Evolutionary conservation across 192 early-diverging fungal species (phyloP).

Genomic region (Phycomyces nitens): DNA sequence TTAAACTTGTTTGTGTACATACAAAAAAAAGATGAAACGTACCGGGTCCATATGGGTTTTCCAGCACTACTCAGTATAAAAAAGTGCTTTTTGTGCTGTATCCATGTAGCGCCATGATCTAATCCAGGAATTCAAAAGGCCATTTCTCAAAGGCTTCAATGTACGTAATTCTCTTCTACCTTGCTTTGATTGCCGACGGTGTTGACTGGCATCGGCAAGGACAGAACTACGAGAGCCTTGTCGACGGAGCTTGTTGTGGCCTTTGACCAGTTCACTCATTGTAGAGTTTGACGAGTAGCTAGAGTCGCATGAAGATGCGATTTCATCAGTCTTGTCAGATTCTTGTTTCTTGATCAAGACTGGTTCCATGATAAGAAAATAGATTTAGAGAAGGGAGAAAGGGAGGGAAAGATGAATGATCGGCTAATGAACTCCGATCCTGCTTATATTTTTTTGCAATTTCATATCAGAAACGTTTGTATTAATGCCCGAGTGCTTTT

Average conservation of each 20-base stretch:
- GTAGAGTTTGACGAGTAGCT: slow-evolving; percentile 23
- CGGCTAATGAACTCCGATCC: no score
- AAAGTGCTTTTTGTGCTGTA: slow-evolving; percentile 74
- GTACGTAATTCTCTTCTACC: slow-evolving; percentile 1
- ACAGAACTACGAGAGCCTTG: slow-evolving; percentile 37
- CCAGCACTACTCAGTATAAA: slow-evolving; percentile 91
- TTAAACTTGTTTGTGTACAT: neutral
- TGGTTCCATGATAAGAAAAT: neutral
- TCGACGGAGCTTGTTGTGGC: slow-evolving; percentile 26
- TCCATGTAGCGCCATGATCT: slow-evolving; percentile 48
- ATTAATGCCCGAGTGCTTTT: no score
- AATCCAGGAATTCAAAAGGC: neutral
- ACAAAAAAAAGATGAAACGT: neutral
- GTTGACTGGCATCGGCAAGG: neutral
- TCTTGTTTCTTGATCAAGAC: neutral
- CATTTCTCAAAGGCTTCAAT: neutral
- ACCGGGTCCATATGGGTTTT: slow-evolving; percentile 91
- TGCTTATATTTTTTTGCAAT: no score
- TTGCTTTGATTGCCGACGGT: slow-evolving; percentile 1
- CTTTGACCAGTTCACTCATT: slow-evolving; percentile 24
- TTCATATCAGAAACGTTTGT: no score
- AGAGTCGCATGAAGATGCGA: slow-evolving; percentile 20
- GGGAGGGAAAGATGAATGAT: no score
- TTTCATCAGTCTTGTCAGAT: neutral
- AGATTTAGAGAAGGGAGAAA: no score